These are phyloP conservation scores for Cardamine resedifolia DNA, from an alignment of 345 rosid genomes.

Conservation along the genomic window DNA sequence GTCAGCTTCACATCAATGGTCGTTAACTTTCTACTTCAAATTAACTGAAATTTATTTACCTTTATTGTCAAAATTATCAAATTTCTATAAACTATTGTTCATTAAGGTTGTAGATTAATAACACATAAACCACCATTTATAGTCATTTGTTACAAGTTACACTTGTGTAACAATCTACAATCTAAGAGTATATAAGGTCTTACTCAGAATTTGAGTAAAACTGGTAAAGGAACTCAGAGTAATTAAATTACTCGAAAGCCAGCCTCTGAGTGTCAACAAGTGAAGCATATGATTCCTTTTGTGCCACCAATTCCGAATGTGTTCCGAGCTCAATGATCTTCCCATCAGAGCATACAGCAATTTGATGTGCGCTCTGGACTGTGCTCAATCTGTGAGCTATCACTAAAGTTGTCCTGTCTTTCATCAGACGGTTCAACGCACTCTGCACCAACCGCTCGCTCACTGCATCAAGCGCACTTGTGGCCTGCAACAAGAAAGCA, in stretches of 20 bases:
- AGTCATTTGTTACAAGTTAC: constrained; percentile 20
- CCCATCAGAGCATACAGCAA: constrained; percentile 79
- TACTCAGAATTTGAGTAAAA: background rate
- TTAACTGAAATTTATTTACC: background rate
- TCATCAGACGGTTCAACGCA: constrained; percentile 80
- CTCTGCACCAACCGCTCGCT: constrained; percentile 87
- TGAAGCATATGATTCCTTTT: constrained; percentile 77
- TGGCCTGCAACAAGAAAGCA: constrained; percentile 53
- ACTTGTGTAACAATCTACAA: constrained; percentile 9
- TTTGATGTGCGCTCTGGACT: constrained; percentile 85
- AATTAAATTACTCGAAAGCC: constrained; percentile 63
- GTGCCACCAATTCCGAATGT: constrained; percentile 64
- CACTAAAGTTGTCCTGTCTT: constrained; percentile 82
- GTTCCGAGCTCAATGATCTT: constrained; percentile 80
- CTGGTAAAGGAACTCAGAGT: background rate
- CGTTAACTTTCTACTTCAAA: background rate
- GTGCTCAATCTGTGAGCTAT: constrained; percentile 95
- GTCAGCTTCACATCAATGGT: constrained; percentile 11
- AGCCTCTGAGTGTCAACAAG: constrained; percentile 87
- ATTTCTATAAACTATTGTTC: background rate
- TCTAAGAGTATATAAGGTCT: background rate
- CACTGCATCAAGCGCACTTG: constrained; percentile 91
- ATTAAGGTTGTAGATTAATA: background rate
- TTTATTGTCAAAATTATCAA: background rate
- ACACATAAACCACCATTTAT: background rate